Conservation (phyloP, 2,329 filamentous ascomycete species). For the Botrytis pseudocinerea region DNA sequence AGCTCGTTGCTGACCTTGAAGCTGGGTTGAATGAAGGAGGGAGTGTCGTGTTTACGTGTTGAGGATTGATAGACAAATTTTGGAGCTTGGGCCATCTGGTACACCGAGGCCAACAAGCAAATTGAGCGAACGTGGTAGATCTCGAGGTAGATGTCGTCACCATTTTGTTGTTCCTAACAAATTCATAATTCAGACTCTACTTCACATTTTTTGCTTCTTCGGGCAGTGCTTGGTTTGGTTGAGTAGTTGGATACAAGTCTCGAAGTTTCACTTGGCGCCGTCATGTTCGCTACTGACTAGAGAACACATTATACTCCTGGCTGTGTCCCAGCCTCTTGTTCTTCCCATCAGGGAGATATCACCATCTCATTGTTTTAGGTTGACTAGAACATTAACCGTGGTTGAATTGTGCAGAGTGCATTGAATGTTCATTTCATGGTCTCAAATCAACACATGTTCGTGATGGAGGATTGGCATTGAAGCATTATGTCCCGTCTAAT, state of each 20-base stretch:
- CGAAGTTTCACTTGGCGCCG: not conserved
- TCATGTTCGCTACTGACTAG: not conserved
- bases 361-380: not conserved
- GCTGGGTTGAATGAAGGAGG: not conserved
- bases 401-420: not conserved
- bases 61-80: slow-evolving; percentile 5
- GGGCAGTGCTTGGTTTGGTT: not conserved
- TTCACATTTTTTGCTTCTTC: not conserved
- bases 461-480: not conserved
- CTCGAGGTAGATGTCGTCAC: not conserved
- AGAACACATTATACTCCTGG: not conserved
- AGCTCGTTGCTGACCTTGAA: not conserved
- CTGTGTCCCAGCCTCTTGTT: not conserved
- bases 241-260: not conserved
- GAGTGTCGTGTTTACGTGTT: not conserved
- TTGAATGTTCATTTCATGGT: not conserved
- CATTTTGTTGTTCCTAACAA: not conserved
- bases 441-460: not conserved
- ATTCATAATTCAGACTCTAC: not conserved
- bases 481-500: not conserved
- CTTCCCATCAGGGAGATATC: not conserved
- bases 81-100: slow-evolving; percentile 20
- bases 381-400: not conserved
- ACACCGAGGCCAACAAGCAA: not conserved
- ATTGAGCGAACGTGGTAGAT: not conserved